phyloP scores from a whole-genome alignment of 208 protist species.

The Trypanosoma brucei region DNA sequence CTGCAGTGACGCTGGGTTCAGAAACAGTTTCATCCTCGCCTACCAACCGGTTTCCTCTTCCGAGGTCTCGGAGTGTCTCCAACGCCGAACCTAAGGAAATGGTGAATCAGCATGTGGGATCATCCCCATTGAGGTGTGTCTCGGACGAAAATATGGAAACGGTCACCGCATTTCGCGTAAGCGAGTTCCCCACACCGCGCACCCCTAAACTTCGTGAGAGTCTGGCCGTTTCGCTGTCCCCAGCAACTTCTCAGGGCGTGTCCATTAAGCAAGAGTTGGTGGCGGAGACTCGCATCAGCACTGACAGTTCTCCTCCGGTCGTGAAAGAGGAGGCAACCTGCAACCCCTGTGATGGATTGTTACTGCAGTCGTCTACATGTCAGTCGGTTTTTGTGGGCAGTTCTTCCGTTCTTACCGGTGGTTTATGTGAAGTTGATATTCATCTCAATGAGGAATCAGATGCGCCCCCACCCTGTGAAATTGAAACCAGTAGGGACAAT shows the following conservation, averaged over 20 bases:
- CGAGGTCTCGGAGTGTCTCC: not conserved
- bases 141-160: conserved; percentile 3
- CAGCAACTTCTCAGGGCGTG: not conserved
- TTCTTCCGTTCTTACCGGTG: no score
- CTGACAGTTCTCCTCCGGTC: not conserved
- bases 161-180: conserved; percentile 12
- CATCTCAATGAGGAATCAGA: no score
- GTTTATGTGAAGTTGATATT: no score
- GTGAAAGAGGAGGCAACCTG: no score
- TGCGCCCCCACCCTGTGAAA: not conserved
- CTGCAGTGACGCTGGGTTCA: not conserved
- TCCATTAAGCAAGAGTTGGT: not conserved
- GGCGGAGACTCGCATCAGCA: not conserved
- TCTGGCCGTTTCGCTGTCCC: not conserved
- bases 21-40: not conserved
- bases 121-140: not conserved
- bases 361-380: no score
- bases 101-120: not conserved
- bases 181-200: conserved; percentile 22
- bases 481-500: not conserved
- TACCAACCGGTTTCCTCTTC: conserved; percentile 10
- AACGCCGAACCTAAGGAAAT: not conserved
- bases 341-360: no score
- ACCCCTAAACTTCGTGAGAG: conserved; percentile 12
- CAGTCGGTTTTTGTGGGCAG: no score